A percentile compares a stretch with the other conserved stretches of the same genome.
Conservation (phyloP, 2,329 filamentous ascomycete species). For the Ilyonectria sp. region DNA sequence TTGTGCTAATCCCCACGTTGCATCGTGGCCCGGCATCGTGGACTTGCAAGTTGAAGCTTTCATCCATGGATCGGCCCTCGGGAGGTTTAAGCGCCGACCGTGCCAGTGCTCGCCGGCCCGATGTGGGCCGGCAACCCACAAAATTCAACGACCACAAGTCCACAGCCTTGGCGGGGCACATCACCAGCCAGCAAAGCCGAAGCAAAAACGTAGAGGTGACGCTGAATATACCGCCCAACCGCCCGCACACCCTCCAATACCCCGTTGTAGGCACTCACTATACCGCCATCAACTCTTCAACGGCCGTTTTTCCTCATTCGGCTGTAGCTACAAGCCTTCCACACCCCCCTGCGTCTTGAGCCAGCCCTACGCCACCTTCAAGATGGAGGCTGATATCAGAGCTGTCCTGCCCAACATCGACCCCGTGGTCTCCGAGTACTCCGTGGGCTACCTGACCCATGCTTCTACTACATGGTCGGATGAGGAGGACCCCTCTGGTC, state of each 20-base stretch:
- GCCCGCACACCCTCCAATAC: slow-evolving; percentile 3
- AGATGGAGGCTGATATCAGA: slow-evolving; percentile 91
- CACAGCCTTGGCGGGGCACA: slow-evolving; percentile 42
- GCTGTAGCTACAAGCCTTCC: background rate
- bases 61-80: slow-evolving; percentile 36
- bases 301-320: background rate
- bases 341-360: slow-evolving; percentile 2
- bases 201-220: slow-evolving; percentile 27
- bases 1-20: slow-evolving; percentile 2
- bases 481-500: slow-evolving; percentile 75
- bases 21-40: slow-evolving; percentile 1
- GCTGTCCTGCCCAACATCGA: slow-evolving; percentile 89
- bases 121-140: slow-evolving; percentile 41
- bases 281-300: background rate
- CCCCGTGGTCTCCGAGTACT: slow-evolving; percentile 91
- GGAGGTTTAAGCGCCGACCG: slow-evolving; percentile 28
- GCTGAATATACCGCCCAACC: slow-evolving; percentile 19
- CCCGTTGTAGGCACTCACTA: slow-evolving; percentile 1
- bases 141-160: slow-evolving; percentile 44
- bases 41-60: background rate
- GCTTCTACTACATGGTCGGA: slow-evolving; percentile 90
- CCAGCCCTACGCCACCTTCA: slow-evolving; percentile 35
- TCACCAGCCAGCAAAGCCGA: slow-evolving; percentile 36
- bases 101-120: slow-evolving; percentile 26
- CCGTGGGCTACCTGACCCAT: slow-evolving; percentile 93